Base-by-base conservation (phyloP, 2,329 filamentous ascomycete genomes). In the Xylariaceae sp. region DNA sequence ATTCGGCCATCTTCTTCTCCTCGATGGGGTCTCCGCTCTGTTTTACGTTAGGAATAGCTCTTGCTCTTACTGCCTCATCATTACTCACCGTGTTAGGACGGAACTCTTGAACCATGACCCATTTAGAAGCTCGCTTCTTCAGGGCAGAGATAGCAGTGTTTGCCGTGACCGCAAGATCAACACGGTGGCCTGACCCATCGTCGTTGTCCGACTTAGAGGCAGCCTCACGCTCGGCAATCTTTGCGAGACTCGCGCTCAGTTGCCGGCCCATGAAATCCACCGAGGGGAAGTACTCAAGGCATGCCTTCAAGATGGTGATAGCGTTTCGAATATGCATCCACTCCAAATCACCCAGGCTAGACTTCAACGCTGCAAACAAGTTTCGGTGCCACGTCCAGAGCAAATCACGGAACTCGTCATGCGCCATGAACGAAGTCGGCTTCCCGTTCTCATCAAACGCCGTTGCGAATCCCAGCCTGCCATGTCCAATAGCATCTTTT, bases 311-410 rank as follows among this genome's bases (percentile, higher is more conserved):
- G 3, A 97, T 74, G 41, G 85, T 92, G 50, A 97, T 94, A 31
- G 88, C 88, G 59, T 98, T 98, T 39, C 90, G 82, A 58, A 97
- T 94, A 61, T 96, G 89, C 84, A 96, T 96, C 76, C 92, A 98
- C 63, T 97, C 90, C 21, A 78, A 81, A 18, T 83, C 83, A 13
- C 79, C 78, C 32, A 98, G 72, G 59, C 90, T 96, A 26, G 76
- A 75, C 59, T 88, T 89, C 38, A 98, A 69, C 2, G 90, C 87
- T 34, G 70, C 76, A 52, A 84, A 85, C 30, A 98, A 67, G 47
- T 85, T 80, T 53, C 83, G 81, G 62, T 98, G 94, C 88, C 90
- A 97, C 52, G 86, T 85, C 68, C 85, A 92, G 21, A 96, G 70
- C 36, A 94, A 67, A 51, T 86, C 82, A 34, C 88, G 82, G 68